These are phyloP conservation scores for Curvularia lunata DNA, from an alignment of 2,329 filamentous ascomycete genomes.

Conservation along the genomic window DNA sequence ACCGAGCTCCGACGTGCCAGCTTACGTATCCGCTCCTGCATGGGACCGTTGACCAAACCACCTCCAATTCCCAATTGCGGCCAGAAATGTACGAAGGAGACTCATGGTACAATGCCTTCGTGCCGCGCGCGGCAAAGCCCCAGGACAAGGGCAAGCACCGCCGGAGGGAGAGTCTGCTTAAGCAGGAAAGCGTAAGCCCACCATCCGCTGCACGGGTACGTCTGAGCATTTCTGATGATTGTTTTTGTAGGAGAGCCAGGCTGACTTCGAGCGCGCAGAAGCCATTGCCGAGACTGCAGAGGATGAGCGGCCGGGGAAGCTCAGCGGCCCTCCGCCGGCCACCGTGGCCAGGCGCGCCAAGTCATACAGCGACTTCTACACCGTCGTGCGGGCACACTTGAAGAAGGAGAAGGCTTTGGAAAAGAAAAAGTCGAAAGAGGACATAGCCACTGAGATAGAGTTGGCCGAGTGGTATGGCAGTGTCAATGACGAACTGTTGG, in stretches of 20 bases:
- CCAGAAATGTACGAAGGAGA: constrained; percentile 73
- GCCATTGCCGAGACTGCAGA: constrained; percentile 66
- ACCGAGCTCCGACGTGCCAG: constrained; percentile 17
- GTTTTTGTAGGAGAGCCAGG: constrained; percentile 59
- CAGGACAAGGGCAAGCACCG: constrained; percentile 58
- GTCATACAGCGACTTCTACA: constrained; percentile 80
- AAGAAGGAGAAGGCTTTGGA: constrained; percentile 56
- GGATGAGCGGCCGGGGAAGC: constrained; percentile 61
- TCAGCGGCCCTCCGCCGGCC: constrained; percentile 69
- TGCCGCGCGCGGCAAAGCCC: constrained; percentile 64
- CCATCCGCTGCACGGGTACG: constrained; percentile 43
- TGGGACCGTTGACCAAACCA: constrained; percentile 3
- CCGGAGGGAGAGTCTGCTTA: constrained; percentile 72
- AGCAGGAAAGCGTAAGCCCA: constrained; percentile 57
- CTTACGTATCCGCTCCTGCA: constrained; percentile 10
- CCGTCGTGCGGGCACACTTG: constrained; percentile 64
- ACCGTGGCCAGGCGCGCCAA: constrained; percentile 70
- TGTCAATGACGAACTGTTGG: constrained; percentile 71
- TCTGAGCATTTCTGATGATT: constrained; percentile 51
- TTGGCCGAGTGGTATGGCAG: constrained; percentile 65
- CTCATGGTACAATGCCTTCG: constrained; percentile 78
- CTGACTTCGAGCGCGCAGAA: constrained; percentile 60
- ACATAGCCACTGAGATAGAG: constrained; percentile 64
- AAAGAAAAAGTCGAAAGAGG: constrained; percentile 49
- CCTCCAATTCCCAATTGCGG: constrained; percentile 2